Evolutionary conservation across 495 filamentous ascomycete species (phyloP).

Genomic region (Poronia punctata): DNA sequence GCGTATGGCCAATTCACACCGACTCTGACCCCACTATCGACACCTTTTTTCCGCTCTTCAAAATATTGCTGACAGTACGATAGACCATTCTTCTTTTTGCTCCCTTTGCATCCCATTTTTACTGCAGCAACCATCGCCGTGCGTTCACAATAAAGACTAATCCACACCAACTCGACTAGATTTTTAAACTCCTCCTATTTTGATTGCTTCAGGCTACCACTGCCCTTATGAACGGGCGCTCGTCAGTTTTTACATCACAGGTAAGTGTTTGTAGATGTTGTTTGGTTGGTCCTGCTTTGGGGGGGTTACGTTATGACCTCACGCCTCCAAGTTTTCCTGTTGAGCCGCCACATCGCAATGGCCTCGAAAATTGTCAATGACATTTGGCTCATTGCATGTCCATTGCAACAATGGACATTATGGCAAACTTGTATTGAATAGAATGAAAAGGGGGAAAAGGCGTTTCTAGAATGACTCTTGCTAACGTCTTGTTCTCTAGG

Average conservation of each 20-base stretch:
- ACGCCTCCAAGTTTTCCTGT: constrained; percentile 10
- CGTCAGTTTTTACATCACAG: constrained; percentile 94
- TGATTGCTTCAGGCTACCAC: constrained; percentile 26
- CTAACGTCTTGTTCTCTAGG: constrained; percentile 48
- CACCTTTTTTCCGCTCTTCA: constrained; percentile 6
- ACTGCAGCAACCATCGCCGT: not conserved
- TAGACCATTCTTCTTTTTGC: constrained; percentile 1
- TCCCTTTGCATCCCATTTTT: constrained; percentile 12
- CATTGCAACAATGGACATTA: too few relatives aligned
- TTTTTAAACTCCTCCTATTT: constrained; percentile 7
- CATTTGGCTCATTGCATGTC: too few relatives aligned
- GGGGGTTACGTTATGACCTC: constrained; percentile 11
- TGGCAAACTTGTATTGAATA: too few relatives aligned
- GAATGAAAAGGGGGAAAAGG: too few relatives aligned
- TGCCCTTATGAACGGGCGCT: constrained; percentile 91
- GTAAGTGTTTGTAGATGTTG: constrained; percentile 45
- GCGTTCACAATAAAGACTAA: not conserved
- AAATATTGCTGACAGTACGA: not conserved
- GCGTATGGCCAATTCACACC: constrained; percentile 7
- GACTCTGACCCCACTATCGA: constrained; percentile 9
- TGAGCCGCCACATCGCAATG: not conserved
- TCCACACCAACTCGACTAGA: constrained; percentile 2
- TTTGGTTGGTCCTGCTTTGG: constrained; percentile 5
- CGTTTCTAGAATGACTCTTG: constrained; percentile 15
- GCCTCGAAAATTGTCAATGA: too few relatives aligned